Percentiles rank a stretch among this genome's conserved stretches.
phyloP scores from a whole-genome alignment of 805 yeast genomes.

The Metschnikowia baotianmanensis region DNA sequence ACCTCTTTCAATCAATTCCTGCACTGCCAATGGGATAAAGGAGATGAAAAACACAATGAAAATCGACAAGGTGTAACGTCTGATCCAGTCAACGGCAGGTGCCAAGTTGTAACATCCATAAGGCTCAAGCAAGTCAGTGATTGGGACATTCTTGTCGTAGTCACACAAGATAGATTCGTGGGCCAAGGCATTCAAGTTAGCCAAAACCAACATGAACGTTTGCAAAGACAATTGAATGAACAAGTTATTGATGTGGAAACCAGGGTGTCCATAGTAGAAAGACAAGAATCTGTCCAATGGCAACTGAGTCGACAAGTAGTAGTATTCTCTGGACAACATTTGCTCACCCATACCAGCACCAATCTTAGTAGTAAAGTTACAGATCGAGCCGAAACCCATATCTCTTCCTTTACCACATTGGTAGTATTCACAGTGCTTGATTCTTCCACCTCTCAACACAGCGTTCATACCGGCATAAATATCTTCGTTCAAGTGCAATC shows the following conservation, averaged over 20 bases:
- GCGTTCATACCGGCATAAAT: slow-evolving; percentile 87
- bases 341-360: slow-evolving; percentile 94
- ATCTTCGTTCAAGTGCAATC: slow-evolving; percentile 80
- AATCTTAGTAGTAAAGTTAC: slow-evolving; percentile 78
- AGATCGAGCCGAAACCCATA: slow-evolving; percentile 78
- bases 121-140: slow-evolving; percentile 62
- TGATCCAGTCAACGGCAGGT: slow-evolving; percentile 73
- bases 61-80: slow-evolving; percentile 69
- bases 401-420: slow-evolving; percentile 90
- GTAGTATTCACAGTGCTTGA: slow-evolving; percentile 77
- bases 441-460: slow-evolving; percentile 73
- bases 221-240: slow-evolving; percentile 64
- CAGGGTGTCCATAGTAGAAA: slow-evolving; percentile 83
- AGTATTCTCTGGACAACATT: slow-evolving; percentile 78
- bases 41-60: slow-evolving; percentile 73
- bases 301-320: slow-evolving; percentile 70
- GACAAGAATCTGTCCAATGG: slow-evolving; percentile 77
- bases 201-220: slow-evolving; percentile 52
- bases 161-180: slow-evolving; percentile 61
- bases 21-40: slow-evolving; percentile 71
- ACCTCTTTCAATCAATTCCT: slow-evolving; percentile 75
- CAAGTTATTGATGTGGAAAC: slow-evolving; percentile 78
- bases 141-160: slow-evolving; percentile 55
- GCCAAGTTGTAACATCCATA: slow-evolving; percentile 67
- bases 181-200: slow-evolving; percentile 63